Percentiles rank a stretch among this genome's conserved stretches.
phyloP scores from a whole-genome alignment of 2,329 filamentous ascomycete genomes.

The Magnaporthiopsis poae region DNA sequence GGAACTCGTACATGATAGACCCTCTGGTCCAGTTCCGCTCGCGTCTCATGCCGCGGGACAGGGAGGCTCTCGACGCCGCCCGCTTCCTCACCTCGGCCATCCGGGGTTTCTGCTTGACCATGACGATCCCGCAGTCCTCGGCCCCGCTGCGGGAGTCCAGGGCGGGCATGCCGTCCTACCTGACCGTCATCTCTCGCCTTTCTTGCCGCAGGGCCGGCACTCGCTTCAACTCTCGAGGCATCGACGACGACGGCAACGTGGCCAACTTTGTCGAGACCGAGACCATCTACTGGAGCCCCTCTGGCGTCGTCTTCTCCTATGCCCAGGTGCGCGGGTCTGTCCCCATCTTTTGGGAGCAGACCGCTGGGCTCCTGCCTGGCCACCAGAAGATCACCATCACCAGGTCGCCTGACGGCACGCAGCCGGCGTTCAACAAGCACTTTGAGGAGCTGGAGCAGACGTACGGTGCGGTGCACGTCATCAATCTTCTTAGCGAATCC shows the following conservation, averaged over 20 bases:
- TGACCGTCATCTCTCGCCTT: constrained; percentile 84
- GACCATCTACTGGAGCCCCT: constrained; percentile 78
- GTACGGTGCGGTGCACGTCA: constrained; percentile 84
- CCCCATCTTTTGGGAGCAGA: constrained; percentile 94
- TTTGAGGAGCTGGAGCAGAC: constrained; percentile 76
- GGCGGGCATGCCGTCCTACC: constrained; percentile 66
- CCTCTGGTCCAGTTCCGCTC: constrained; percentile 84
- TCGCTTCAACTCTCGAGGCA: constrained; percentile 90
- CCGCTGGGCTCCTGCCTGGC: constrained; percentile 73
- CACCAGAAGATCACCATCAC: constrained; percentile 93
- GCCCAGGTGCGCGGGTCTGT: constrained; percentile 87
- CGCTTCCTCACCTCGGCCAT: constrained; percentile 88
- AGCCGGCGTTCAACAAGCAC: constrained; percentile 91
- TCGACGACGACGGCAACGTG: constrained; percentile 94
- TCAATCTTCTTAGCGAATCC: constrained; percentile 85
- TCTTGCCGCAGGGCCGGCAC: constrained; percentile 88
- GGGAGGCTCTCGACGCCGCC: constrained; percentile 70
- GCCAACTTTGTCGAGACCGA: constrained; percentile 99
- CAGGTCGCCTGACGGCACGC: constrained; percentile 77
- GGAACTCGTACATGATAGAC: constrained; percentile 98
- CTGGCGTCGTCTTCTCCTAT: constrained; percentile 77
- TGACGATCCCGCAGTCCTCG: constrained; percentile 69
- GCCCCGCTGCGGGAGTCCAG: constrained; percentile 55
- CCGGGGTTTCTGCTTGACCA: constrained; percentile 78
- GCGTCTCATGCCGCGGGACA: constrained; percentile 64